phyloP scores from a whole-genome alignment of 306 rosid species.

The Malus sieversii region DNA sequence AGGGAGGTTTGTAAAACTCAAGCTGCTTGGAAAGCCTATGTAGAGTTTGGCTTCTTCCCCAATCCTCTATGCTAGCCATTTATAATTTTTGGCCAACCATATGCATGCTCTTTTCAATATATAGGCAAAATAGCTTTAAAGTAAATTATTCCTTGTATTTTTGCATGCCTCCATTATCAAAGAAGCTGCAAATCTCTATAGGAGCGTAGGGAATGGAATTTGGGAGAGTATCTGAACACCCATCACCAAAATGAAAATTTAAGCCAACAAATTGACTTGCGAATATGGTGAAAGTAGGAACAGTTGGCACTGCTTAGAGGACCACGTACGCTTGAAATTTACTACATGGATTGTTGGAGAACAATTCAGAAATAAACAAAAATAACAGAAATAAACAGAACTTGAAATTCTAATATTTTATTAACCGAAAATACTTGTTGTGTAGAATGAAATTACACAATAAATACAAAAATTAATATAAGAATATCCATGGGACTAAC shows the following conservation, averaged over 20 bases:
- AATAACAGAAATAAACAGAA: too few species aligned
- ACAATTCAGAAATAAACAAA: too few species aligned
- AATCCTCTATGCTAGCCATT: constrained; percentile 12
- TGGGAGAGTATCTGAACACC: not conserved
- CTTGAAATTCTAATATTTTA: too few species aligned
- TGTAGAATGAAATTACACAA: too few species aligned
- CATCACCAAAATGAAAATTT: not conserved
- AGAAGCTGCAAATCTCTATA: too few species aligned
- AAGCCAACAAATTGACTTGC: constrained; percentile 2
- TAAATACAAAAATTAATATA: too few species aligned
- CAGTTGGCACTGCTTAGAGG: not conserved
- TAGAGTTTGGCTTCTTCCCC: constrained; percentile 20
- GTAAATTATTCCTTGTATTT: not conserved
- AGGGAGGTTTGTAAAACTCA: constrained; percentile 3
- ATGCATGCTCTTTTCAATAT: not conserved
- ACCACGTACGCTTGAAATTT: not conserved
- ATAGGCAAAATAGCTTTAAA: not conserved
- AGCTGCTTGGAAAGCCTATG: constrained; percentile 20
- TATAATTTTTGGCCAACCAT: not conserved
- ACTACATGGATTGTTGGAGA: not conserved
- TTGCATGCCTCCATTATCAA: too few species aligned
- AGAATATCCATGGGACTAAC: too few species aligned
- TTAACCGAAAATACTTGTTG: too few species aligned
- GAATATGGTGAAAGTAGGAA: not conserved
- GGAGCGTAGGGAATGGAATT: not conserved